Evolutionary conservation across 176 grass and related monocot species (phyloP), one percentile per base, ranked within the genome.

Genomic region (Chrysopogon serrulatus): DNA sequence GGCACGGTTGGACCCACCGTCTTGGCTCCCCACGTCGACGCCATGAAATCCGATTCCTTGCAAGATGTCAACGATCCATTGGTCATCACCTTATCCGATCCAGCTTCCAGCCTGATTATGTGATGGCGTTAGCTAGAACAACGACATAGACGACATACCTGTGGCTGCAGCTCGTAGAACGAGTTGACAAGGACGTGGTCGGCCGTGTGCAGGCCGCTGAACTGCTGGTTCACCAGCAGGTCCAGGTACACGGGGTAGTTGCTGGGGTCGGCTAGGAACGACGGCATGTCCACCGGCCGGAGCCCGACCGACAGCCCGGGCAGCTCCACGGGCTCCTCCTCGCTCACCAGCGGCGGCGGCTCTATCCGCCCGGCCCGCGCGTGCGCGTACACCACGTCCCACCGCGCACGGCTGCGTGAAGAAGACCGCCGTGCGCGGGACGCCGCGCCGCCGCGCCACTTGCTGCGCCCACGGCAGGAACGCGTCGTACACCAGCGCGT

Each of bases 101-200:
- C 9, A 5, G 4, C 13, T 19, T 51, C 5, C n/a, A n/a, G n/a
- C n/a, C n/a, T n/a, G n/a, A n/a, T n/a, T 51, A 12, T 19, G 17
- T 51, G 6, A 9, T 8, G 30, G 21, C 35, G 15, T 32, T 18
- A 16, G 6, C 27, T 5, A 2, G 59, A 62, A 33, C 32, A 43
- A 53, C 53, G 53, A n/a, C 8, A 17, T 43, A 28, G 9, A 6
- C 1, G 5, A 44, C 71, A 27, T 41, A 92, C 89, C 89, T 92
- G 56, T 19, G 83, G 68, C 27, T 95, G 83, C 23, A 90, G 56
- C 54, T 95, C 93, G 34, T 86, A 76, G 85, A 88, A 88, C 27
- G 93, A 92, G 70, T 92, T 95, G 63, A 95, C 56, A 6, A 95
- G 54, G 56, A 95, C 83, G 54, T 88, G 79, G 70, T 95, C 90